These are phyloP conservation scores for Porcisia deanei DNA, from an alignment of 208 protist species.

Conservation along the genomic window DNA sequence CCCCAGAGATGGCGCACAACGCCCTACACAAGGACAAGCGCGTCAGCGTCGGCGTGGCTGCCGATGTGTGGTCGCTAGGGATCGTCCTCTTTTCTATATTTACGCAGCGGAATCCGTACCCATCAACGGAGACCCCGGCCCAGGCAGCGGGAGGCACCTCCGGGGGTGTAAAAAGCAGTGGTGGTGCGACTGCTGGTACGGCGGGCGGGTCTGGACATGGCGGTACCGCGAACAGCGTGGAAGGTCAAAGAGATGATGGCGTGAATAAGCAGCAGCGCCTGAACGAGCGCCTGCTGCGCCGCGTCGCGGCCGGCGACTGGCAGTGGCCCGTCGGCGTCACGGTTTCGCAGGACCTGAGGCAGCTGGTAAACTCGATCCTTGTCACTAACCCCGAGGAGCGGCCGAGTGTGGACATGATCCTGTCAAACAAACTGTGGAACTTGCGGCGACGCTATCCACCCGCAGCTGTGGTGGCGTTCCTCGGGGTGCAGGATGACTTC, in stretches of 20 bases:
- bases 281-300: constrained; percentile 66
- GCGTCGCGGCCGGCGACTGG: constrained; percentile 77
- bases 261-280: constrained; percentile 32
- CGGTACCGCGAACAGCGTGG: neutral
- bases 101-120: constrained; percentile 86
- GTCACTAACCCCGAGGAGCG: constrained; percentile 53
- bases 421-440: constrained; percentile 67
- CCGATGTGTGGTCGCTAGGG: constrained; percentile 89
- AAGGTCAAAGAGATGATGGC: neutral
- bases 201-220: neutral
- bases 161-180: neutral
- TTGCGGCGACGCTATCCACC: constrained; percentile 74
- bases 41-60: constrained; percentile 78
- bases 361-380: constrained; percentile 74
- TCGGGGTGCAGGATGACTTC: constrained; percentile 88
- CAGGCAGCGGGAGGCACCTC: constrained; percentile 1
- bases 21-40: constrained; percentile 76
- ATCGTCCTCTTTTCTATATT: constrained; percentile 92
- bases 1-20: constrained; percentile 93
- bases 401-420: constrained; percentile 63
- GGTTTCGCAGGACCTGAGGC: constrained; percentile 60
- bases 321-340: constrained; percentile 65
- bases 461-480: constrained; percentile 60
- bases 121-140: constrained; percentile 12
- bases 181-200: neutral